Base-by-base conservation (phyloP, 805 yeast species). In the Candida nitratophila region DNA sequence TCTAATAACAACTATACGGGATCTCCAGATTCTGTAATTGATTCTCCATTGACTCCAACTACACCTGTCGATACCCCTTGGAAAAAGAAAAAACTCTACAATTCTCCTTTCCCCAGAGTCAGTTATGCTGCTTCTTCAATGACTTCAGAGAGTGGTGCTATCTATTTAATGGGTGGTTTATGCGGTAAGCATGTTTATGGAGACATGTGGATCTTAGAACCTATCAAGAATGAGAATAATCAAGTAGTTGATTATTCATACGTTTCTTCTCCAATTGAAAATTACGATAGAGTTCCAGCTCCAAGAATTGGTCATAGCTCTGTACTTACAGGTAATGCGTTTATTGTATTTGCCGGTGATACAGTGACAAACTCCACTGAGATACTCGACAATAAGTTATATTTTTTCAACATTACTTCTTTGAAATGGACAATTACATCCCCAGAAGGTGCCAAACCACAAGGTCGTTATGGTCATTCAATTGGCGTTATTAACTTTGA, bases 261-360 rank as follows among this genome's bases (percentile, higher is more conserved):
- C 51, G 64, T 56, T 57, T 79, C 68, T 38, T 63, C 73, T 42
- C 83, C 70, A 54, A 72, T 83, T 41, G 86, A 84, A 47, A 86
- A 85, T 47, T 77, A 79, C 41, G 87, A 83, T 48, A 81, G 85
- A 41, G 78, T 87, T 16, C 96, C 97, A 2, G 91, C 96, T 17
- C 96, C 98, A 30, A 80, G 99, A 55, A 96, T 91, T 7, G 98
- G 98, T 3, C 99, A 93, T 64, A 87, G 96, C 6, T 76, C 95
- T 1, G 85, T 90, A 10, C 71, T 91, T 30, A 83, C 95, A 48
- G 99, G 98, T 14, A 91, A 90, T 58, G 98, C 98, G 1, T 93
- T 83, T 56, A 89, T 93, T 38, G 79, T 93, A 14, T 91, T 87
- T 64, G 99, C 98, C 31, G 99, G 99, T 56, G 99, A 93, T 60